Percentiles rank a stretch among this genome's conserved stretches.
These are phyloP conservation scores for Nymphaea colorata DNA, from an alignment of 164 flowering plant species.

Conservation along the genomic window DNA sequence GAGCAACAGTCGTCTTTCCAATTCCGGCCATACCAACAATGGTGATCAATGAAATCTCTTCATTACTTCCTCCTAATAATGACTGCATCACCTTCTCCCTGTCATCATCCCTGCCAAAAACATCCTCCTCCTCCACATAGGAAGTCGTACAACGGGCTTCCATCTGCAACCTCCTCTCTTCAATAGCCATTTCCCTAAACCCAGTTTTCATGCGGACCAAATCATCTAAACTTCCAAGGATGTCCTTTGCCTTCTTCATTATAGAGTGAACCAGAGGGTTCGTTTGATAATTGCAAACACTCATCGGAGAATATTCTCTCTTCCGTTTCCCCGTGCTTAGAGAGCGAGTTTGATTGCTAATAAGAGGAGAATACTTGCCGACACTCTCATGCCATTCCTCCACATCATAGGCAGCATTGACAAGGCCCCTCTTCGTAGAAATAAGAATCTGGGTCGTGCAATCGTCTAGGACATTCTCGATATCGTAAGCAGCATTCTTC, in stretches of 20 bases:
- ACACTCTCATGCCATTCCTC: not conserved
- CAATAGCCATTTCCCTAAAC: not conserved
- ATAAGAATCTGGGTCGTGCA: not conserved
- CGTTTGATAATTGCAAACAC: not conserved
- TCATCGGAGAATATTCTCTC: not conserved
- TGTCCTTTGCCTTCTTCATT: not conserved
- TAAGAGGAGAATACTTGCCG: not conserved
- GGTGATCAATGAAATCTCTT: not conserved
- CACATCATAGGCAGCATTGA: not conserved
- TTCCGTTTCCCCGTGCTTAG: not conserved
- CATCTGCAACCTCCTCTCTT: not conserved
- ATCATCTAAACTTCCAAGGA: not conserved
- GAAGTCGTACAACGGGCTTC: conserved; percentile 1
- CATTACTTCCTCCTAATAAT: not conserved
- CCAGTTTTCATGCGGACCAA: not conserved
- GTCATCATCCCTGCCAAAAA: not conserved
- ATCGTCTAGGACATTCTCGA: conserved; percentile 2
- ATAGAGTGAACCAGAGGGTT: not conserved
- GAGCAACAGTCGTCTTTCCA: conserved; percentile 3
- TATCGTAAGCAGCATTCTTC: conserved; percentile 7
- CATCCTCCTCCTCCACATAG: not conserved
- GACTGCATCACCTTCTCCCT: not conserved
- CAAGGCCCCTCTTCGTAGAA: not conserved
- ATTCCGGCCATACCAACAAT: conserved; percentile 2
- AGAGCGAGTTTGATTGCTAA: not conserved